Evolutionary conservation across 164 flowering plant species (phyloP).

Genomic region (Taxillus chinensis): DNA sequence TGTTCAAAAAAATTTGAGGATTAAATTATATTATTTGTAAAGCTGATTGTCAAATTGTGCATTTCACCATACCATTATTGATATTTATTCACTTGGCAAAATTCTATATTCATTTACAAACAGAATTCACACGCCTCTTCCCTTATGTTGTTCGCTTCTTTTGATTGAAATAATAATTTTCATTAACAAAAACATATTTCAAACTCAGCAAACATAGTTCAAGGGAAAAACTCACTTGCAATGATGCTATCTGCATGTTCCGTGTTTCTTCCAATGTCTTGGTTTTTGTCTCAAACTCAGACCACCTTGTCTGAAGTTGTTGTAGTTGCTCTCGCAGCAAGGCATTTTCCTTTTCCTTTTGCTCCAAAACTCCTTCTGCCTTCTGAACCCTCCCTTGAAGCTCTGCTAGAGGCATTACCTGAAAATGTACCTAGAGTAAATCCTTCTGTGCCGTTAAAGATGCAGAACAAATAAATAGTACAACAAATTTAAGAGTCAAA

Average conservation of each 20-base stretch:
- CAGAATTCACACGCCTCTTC: too few species aligned
- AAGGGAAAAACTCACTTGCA: conserved; percentile 48
- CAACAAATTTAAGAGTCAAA: too few species aligned
- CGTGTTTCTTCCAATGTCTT: conserved; percentile 75
- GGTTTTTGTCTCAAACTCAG: conserved; percentile 73
- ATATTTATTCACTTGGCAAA: too few species aligned
- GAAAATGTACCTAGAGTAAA: conserved; percentile 24
- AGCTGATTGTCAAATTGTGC: too few species aligned
- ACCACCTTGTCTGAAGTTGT: conserved; percentile 58
- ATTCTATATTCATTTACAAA: too few species aligned
- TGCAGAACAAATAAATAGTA: too few species aligned
- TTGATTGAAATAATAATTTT: too few species aligned
- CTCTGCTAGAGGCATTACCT: conserved; percentile 32
- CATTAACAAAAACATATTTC: too few species aligned
- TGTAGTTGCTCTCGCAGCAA: conserved; percentile 42
- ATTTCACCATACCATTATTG: too few species aligned
- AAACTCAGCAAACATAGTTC: background rate
- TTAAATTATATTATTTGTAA: too few species aligned
- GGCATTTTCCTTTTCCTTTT: conserved; percentile 73
- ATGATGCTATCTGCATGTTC: conserved; percentile 72
- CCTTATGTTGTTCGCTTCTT: too few species aligned
- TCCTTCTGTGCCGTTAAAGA: conserved; percentile 22
- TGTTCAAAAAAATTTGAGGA: too few species aligned
- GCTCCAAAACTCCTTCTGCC: conserved; percentile 52
- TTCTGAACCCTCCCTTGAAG: conserved; percentile 48